Evolutionary conservation across 2,329 filamentous ascomycete genomes (phyloP).

Genomic region (Intubia oerlemansii): DNA sequence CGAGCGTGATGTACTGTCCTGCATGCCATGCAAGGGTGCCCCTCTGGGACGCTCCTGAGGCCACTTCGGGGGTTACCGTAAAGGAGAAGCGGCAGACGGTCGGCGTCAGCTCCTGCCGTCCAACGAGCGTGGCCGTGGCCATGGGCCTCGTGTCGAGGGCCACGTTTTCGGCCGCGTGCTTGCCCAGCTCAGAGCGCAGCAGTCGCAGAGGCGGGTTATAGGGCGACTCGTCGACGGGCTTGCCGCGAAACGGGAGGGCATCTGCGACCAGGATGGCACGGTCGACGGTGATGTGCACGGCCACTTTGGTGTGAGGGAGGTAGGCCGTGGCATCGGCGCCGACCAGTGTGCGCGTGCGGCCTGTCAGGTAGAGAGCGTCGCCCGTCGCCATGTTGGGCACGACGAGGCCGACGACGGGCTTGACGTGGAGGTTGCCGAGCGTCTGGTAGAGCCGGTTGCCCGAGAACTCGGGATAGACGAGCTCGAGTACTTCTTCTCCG

Average conservation of each 20-base stretch:
- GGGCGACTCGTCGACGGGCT: conserved; percentile 37
- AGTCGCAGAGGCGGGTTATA: conserved; percentile 60
- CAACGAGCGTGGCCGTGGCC: conserved; percentile 31
- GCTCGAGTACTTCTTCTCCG: conserved; percentile 18
- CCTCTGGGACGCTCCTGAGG: too few relatives aligned
- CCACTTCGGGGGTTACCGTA: too few relatives aligned
- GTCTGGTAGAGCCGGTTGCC: conserved; percentile 73
- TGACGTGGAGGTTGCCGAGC: conserved; percentile 51
- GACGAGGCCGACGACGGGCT: conserved; percentile 45
- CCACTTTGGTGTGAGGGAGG: conserved; percentile 51
- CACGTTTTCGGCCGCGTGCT: too few relatives aligned
- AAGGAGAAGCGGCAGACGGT: conserved; percentile 44
- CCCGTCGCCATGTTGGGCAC: conserved; percentile 57
- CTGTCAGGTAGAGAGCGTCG: conserved; percentile 54
- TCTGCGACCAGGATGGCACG: conserved; percentile 39
- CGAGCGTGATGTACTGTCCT: conserved; percentile 60
- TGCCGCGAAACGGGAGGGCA: conserved; percentile 48
- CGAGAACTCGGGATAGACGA: conserved; percentile 68
- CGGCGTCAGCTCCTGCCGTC: conserved; percentile 39
- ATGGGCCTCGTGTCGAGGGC: conserved; percentile 1
- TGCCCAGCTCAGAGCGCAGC: conserved; percentile 30
- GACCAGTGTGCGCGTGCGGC: conserved; percentile 42
- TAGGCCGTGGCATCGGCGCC: conserved; percentile 38
- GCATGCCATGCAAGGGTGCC: conserved; percentile 35
- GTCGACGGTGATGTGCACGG: conserved; percentile 42